Base-by-base conservation (phyloP, 768 basidiomycete genomes). In the Tricholoma hemisulphureum region DNA sequence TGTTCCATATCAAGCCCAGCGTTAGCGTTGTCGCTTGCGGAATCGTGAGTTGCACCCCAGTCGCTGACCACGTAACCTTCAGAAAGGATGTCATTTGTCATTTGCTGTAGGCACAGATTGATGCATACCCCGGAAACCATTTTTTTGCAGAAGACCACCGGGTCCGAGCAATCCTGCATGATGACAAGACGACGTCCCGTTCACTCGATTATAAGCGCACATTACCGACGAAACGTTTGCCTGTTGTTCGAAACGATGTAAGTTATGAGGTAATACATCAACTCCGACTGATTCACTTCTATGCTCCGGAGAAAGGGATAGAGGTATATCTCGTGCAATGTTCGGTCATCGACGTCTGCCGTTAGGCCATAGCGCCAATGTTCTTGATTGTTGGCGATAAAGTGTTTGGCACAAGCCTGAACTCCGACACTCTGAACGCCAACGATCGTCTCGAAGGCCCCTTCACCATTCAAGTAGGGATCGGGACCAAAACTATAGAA, bases 171-270 rank as follows among this genome's bases (percentile, higher is more conserved):
- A 69, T 35, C 73, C 75, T 23, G 77, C 73, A 59, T 87, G 83
- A 59, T 88, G 84, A 64, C 87, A 88, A 0, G 86, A 82, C 13
- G 83, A 87, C 1, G 86, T 86, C 2, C 77, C 73, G 57, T 86
- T 86, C 60, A 85, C 66, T 46, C 80, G 75, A 61, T 85, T 84
- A 59, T 77, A 81, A 9, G 76, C 76, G 57, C 80, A 79, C 82
- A 85, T 83, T 7, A 83, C 74, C 2, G 76, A 75, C 14, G 75
- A 68, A 2, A 82, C 81, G 50, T 75, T 78, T 13, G 84, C 81
- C 80, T 80, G 45, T 21, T 29, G 23, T 56, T 21, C 43, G 35
- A 49, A 13, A 24, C 9, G 43, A 13, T 24, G 7, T 16, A 34
- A 58, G 23, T 32, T 46, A 16, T 21, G 14, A 59, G 18, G 13